phyloP scores from a whole-genome alignment of 148 eudicot genomes.

The Cornus kousa region DNA sequence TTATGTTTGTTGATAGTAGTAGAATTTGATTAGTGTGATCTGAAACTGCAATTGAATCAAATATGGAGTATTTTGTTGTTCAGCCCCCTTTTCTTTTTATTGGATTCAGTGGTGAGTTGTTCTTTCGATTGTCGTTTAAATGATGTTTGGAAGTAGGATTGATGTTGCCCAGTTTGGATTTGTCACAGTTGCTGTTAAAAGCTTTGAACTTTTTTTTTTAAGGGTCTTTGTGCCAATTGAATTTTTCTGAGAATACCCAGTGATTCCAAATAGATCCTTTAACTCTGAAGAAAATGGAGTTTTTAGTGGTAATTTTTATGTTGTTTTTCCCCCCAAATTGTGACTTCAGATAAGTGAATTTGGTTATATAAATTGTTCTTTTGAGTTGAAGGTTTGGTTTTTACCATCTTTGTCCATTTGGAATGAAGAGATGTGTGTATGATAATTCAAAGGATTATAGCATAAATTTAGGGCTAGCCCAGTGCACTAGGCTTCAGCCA shows the following conservation, averaged over 20 bases:
- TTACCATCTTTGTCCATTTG: not conserved
- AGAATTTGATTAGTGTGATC: constrained; percentile 1
- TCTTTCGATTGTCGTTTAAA: not conserved
- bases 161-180: constrained; percentile 1
- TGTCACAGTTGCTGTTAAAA: not conserved
- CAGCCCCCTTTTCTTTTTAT: not conserved
- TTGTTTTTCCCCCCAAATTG: not conserved
- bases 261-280: not conserved
- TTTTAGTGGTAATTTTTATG: not conserved
- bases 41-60: not conserved
- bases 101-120: not conserved
- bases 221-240: constrained; percentile 3
- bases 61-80: not conserved
- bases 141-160: not conserved
- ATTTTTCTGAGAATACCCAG: not conserved
- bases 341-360: not conserved
- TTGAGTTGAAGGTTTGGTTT: not conserved
- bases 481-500: too few relatives aligned
- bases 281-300: not conserved
- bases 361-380: not conserved
- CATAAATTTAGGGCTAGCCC: too few relatives aligned
- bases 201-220: too few relatives aligned
- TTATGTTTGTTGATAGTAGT: not conserved
- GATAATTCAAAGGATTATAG: too few relatives aligned
- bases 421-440: too few relatives aligned